phyloP scores from a whole-genome alignment of 495 filamentous ascomycete genomes.

The Xylaria castorea region DNA sequence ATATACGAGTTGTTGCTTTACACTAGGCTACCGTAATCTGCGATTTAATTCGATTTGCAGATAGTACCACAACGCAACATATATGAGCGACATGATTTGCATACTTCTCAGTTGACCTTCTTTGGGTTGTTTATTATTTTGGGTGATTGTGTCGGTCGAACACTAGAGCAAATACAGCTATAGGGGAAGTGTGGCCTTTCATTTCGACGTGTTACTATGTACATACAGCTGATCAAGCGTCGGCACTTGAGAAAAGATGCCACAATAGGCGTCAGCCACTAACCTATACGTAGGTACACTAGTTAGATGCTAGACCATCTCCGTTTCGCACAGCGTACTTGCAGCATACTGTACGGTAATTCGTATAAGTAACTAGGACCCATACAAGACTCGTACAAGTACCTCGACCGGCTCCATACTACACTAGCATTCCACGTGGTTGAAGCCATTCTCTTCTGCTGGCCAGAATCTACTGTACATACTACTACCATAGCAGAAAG shows the following conservation, averaged over 20 bases:
- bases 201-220: neutral
- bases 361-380: slow-evolving; percentile 1
- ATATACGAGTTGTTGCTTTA: slow-evolving; percentile 11
- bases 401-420: slow-evolving; percentile 16
- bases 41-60: neutral
- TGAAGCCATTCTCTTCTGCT: slow-evolving; percentile 13
- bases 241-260: slow-evolving; percentile 24
- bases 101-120: neutral
- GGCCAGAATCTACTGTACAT: neutral
- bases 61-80: neutral
- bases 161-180: neutral
- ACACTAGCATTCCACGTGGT: slow-evolving; percentile 23
- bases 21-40: neutral
- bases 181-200: neutral
- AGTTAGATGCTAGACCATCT: slow-evolving; percentile 1
- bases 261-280: slow-evolving; percentile 22
- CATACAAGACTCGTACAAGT: neutral
- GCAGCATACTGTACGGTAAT: neutral
- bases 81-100: neutral
- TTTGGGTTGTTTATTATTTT: neutral
- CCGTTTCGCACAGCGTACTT: slow-evolving; percentile 27
- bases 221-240: slow-evolving; percentile 23
- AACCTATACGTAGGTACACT: neutral
- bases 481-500: neutral
- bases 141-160: neutral